Base-by-base conservation (phyloP, 106 monocot genomes). In the Triglochin maritima region DNA sequence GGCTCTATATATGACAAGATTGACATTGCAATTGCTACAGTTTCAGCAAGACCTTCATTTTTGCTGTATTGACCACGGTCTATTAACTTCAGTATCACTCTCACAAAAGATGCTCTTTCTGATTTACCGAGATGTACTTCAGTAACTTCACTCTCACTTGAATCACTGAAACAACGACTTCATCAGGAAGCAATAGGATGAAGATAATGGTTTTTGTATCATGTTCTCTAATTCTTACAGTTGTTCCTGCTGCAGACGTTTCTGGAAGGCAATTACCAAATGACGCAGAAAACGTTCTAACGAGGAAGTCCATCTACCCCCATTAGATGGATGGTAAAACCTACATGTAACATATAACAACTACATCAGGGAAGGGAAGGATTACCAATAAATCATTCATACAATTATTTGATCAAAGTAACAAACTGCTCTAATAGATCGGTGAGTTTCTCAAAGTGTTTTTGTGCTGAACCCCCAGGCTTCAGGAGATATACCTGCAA, bases 61-160 rank as follows among this genome's bases (percentile, higher is more conserved):
- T 98, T 98, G 84, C 98, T 98, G 74, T 98, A 98, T 69, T 92
- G 98, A 66, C 98, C 98, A 65, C 92, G 98, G 72, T 89, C 86
- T 78, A 98, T 84, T 71, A 98, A 78, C 77, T 84, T 98, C 66
- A 98, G 60, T 29, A 86, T 43, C 14, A 72, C 78, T 78, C 76
- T 86, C 7, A 92, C 88, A 79, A 98, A 92, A 60, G 74, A 74
- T 59, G 68, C 70, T 79, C 89, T 84, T 86, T 98, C 98, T 54
- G 57, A 63, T 49, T 86, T 84, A 56, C 98, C 92, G 67, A 98
- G 79, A 70, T 60, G 74, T 15, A 79, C 63, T 15, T 76, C 75
- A 50, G 17, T 49, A 3, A 66, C 63, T 54, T 69, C 75, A 55
- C 65, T 77, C 77, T 67, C 59, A 64, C 70, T 62, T 71, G 46